Conservation (phyloP, 352 stramenopile genomes). For the Phytopythium chamaehyphon region DNA sequence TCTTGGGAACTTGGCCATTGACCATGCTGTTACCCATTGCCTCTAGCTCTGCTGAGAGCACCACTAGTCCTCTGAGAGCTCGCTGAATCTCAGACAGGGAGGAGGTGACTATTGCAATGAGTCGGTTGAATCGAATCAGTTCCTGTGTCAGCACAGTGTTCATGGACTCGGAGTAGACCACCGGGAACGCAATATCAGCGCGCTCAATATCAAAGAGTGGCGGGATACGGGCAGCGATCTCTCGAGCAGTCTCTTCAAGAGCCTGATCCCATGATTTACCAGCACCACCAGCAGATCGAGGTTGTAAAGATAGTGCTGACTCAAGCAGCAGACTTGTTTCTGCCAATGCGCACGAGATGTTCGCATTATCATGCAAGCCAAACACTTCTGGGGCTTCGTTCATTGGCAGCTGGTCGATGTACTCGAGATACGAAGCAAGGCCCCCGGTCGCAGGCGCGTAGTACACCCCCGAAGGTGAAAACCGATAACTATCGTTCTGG, state of each 20-base stretch:
- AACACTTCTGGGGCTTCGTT: constrained; percentile 86
- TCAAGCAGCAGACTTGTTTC: constrained; percentile 86
- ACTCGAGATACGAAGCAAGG: constrained; percentile 57
- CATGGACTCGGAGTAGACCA: constrained; percentile 84
- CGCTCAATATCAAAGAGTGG: constrained; percentile 89
- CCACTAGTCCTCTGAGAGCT: constrained; percentile 90
- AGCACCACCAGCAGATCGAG: constrained; percentile 53
- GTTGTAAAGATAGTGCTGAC: constrained; percentile 88
- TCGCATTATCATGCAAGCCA: constrained; percentile 83
- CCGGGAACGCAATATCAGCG: constrained; percentile 80
- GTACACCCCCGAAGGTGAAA: constrained; percentile 83
- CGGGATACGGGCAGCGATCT: constrained; percentile 78
- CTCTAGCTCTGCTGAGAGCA: constrained; percentile 91
- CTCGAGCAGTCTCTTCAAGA: constrained; percentile 81
- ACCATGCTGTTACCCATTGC: constrained; percentile 93
- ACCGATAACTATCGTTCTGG: constrained; percentile 68
- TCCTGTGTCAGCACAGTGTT: constrained; percentile 90
- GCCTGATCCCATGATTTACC: constrained; percentile 90
- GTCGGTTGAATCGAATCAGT: constrained; percentile 89
- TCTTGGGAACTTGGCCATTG: constrained; percentile 82
- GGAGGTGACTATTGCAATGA: constrained; percentile 70
- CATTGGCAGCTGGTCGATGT: constrained; percentile 82
- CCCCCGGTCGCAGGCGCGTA: constrained; percentile 47
- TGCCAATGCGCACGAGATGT: constrained; percentile 86
- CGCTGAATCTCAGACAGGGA: constrained; percentile 89